Conservation (phyloP, 2,329 filamentous ascomycete genomes). For the Fusarium metavorans region DNA sequence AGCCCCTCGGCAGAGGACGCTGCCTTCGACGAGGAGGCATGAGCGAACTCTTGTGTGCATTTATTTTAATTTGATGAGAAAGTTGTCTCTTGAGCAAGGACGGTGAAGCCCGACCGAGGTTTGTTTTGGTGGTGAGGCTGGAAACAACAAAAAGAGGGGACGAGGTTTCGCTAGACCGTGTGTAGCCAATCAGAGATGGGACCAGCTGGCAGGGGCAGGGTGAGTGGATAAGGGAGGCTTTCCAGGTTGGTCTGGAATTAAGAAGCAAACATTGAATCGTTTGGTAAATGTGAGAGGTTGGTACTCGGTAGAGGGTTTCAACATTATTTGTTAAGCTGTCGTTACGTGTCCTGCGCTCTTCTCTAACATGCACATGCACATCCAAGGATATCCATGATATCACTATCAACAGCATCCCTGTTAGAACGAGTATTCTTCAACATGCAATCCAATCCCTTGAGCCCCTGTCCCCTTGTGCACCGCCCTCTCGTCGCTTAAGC, state of each 20-base stretch:
- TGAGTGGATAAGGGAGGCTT: constrained; percentile 7
- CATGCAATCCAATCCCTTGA: constrained; percentile 71
- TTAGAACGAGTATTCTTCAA: constrained; percentile 70
- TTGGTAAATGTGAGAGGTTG: neutral
- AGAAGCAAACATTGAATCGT: neutral
- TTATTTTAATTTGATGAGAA: neutral
- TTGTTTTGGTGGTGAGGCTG: constrained; percentile 6
- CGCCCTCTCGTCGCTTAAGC: constrained; percentile 69
- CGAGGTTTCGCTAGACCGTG: neutral
- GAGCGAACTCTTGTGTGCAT: neutral
- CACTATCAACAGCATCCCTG: neutral
- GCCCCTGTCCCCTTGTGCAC: constrained; percentile 74
- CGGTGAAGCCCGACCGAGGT: neutral
- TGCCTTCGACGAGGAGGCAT: constrained; percentile 36
- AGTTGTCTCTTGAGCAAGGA: too few relatives aligned
- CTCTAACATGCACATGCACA: neutral
- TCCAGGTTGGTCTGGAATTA: constrained; percentile 26
- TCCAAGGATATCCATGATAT: neutral
- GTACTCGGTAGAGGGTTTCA: neutral
- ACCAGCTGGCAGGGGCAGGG: neutral
- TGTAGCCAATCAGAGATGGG: constrained; percentile 11
- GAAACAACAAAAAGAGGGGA: constrained; percentile 6
- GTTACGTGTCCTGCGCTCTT: constrained; percentile 1
- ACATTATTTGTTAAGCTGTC: neutral
- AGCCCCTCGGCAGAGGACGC: constrained; percentile 24